Evolutionary conservation across 139 green algal species (phyloP).

Genomic region (Chlamydomonas sphaeroides): DNA sequence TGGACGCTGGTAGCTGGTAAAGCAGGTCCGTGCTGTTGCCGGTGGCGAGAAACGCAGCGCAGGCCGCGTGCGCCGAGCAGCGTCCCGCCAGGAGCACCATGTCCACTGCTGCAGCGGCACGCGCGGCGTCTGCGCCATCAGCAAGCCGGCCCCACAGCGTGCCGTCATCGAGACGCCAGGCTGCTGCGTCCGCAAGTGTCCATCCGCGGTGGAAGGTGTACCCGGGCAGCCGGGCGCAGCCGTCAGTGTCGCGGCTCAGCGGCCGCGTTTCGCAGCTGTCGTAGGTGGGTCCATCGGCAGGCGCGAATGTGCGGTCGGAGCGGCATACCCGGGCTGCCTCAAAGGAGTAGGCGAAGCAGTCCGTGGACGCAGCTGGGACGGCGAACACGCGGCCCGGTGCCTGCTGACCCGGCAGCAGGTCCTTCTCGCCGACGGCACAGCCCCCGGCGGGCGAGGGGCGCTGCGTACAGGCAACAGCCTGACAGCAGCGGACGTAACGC

Average conservation of each 20-base stretch:
- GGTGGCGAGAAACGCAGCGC: slow-evolving; percentile 27
- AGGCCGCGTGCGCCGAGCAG: not conserved
- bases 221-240: slow-evolving; percentile 35
- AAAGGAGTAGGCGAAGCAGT: slow-evolving; percentile 37
- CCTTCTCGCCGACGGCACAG: slow-evolving; percentile 19
- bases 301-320: not conserved
- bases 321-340: not conserved
- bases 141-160: not conserved
- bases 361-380: slow-evolving; percentile 14
- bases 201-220: slow-evolving; percentile 27
- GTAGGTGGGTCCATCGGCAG: not conserved
- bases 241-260: not conserved
- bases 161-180: slow-evolving; percentile 9
- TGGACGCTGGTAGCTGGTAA: slow-evolving; percentile 10
- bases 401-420: slow-evolving; percentile 37
- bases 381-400: slow-evolving; percentile 10
- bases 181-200: not conserved
- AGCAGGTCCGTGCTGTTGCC: slow-evolving; percentile 27
- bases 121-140: not conserved
- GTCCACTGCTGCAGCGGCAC: slow-evolving; percentile 13
- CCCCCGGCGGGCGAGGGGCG: not conserved
- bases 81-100: slow-evolving; percentile 33
- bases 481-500: slow-evolving; percentile 31
- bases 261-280: not conserved
- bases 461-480: not conserved